Evolutionary conservation across 352 stramenopile genomes (phyloP), one percentile per base, ranked within the genome.

Genomic region (Elongisporangium anandrum): DNA sequence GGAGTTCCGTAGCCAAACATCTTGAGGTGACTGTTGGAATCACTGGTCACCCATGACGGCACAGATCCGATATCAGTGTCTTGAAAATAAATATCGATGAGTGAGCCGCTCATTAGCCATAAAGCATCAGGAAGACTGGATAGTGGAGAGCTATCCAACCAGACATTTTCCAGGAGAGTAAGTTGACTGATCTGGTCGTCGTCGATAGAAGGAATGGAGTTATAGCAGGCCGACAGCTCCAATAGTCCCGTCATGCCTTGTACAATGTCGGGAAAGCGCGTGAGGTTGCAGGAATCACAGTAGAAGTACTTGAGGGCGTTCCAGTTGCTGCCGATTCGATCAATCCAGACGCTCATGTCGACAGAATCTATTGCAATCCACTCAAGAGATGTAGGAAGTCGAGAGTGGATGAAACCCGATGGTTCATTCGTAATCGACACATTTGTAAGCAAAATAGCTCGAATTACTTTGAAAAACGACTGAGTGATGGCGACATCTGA

Each of bases 301-400:
- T 60, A 60, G 5, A 60, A 60, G 47, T 60, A 60, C 45, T 54
- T 60, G 55, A 60, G 23, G 4, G n/a, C 9, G 5, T 38, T 52
- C 55, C 55, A 60, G n/a, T 54, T 54, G 5, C 19, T 20, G 4
- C 45, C 55, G 38, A 60, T 38, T 12, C n/a, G 10, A 29, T 45
- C 17, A 20, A 54, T 23, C n/a, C 52, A 54, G 1, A 2, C 15
- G 10, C 38, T 19, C 15, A 34, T 45, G 23, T 54, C 38, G 12
- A 48, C 24, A 29, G 41, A 17, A 1, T 12, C 1, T 21, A 60
- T 8, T 8, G n/a, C 17, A 15, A 60, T 24, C 7, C 12, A 60
- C 23, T 60, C 55, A 13, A 54, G 4, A 5, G 45, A 60, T 2
- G 3, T 6, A 17, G 55, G 45, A 1, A 60, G 13, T 5, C 2